Base-by-base conservation (phyloP, 23 red algal species). In the Gracilariopsis chorda region DNA sequence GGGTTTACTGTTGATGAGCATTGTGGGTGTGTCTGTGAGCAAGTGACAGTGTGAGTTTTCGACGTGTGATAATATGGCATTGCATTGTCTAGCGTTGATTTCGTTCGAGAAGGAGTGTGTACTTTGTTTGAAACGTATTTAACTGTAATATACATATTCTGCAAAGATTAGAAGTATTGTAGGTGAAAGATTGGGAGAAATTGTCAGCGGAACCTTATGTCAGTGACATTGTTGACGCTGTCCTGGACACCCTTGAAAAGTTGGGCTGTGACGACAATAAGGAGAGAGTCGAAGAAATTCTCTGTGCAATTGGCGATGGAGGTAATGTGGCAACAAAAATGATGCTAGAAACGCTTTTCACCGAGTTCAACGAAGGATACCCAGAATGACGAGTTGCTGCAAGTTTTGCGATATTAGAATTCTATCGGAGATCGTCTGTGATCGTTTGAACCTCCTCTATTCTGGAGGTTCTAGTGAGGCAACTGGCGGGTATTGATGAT, bases 181-280 rank as follows among this genome's bases (percentile, higher is more conserved):
- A 24, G 86, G 90, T 71, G 90, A 93, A 29, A 80, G 90, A 34
- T 51, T 93, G 3, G 33, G 41, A 1, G 90, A 93, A 52, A 68
- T 93, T 13, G 83, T 93, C n/a, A 33, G 20, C 7, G 68, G 76
- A 89, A 56, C 71, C 21, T 29, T 29, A 74, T 33, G 58, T 72
- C 19, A 67, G 10, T 17, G 72, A 85, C 23, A 44, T 90, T 7
- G 52, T 48, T 14, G 67, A 51, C 14, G 71, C 45, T 35, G 40
- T 95, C 29, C 17, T 91, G 19, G 60, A 95, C 24, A 61, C 77
- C 21, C 7, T 90, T 36, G 69, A 47, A 32, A 23, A 71, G 0
- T 44, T 58, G 23, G 78, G 24, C 16, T 28, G 33, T 30, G 25
- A 29, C 21, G 81, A 36, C 29, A 65, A 33, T 14, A 20, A 48